These are phyloP conservation scores for Xylaria longipes DNA, from an alignment of 495 filamentous ascomycete genomes.

Conservation along the genomic window DNA sequence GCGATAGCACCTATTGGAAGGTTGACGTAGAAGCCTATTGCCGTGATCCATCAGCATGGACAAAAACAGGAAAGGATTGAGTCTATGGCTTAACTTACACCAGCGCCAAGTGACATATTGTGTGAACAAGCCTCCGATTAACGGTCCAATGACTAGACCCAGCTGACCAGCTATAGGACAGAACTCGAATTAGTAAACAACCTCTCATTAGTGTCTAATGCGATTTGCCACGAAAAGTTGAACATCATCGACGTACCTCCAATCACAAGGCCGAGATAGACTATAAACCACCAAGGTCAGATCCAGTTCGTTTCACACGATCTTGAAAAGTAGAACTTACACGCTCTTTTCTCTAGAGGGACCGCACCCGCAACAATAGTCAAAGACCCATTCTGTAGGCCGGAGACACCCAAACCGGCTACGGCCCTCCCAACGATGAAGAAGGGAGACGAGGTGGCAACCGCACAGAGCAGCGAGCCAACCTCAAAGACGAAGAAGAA, in stretches of 20 bases:
- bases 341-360: constrained; percentile 54
- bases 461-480: constrained; percentile 61
- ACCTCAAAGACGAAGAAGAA: constrained; percentile 57
- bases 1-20: constrained; percentile 63
- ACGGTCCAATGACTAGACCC: constrained; percentile 52
- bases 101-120: constrained; percentile 58
- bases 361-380: constrained; percentile 57
- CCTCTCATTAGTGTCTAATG: not conserved
- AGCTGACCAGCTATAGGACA: constrained; percentile 39
- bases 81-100: constrained; percentile 40
- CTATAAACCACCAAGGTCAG: constrained; percentile 30
- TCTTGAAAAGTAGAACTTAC: constrained; percentile 37
- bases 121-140: constrained; percentile 70
- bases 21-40: constrained; percentile 66
- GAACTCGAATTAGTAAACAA: constrained; percentile 3
- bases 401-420: constrained; percentile 57
- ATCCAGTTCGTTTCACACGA: not conserved
- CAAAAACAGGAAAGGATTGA: not conserved
- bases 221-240: not conserved
- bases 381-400: constrained; percentile 59
- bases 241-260: constrained; percentile 29
- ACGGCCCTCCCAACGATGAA: constrained; percentile 63
- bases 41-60: constrained; percentile 8
- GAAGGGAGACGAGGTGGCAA: constrained; percentile 54
- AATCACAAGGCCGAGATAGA: constrained; percentile 37